Conservation (phyloP, 1,284 basidiomycete genomes). For the Cerrena zonata region DNA sequence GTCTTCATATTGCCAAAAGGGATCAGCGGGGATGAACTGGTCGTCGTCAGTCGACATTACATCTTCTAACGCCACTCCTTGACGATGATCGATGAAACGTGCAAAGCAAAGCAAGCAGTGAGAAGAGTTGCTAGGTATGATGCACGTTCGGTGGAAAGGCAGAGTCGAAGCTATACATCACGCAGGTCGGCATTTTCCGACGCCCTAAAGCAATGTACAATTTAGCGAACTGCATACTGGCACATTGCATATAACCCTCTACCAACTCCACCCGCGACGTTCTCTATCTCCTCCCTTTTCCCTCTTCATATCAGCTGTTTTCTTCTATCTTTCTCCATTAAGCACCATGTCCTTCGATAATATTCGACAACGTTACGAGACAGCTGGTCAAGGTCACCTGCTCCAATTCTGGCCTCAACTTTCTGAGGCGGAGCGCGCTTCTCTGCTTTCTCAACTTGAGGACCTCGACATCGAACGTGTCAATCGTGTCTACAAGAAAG, state of each 20-base stretch:
- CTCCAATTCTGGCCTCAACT: constrained; percentile 83
- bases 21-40: no score
- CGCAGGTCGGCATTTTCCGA: not conserved
- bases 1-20: no score
- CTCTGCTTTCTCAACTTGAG: constrained; percentile 72
- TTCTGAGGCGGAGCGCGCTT: constrained; percentile 55
- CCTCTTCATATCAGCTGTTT: not conserved
- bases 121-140: not conserved
- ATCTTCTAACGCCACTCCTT: no score
- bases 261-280: not conserved
- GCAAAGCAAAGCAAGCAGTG: not conserved
- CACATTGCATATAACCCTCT: not conserved
- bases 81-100: not conserved
- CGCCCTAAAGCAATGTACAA: not conserved
- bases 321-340: not conserved
- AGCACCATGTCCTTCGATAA: constrained; percentile 24
- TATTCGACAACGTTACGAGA: constrained; percentile 59
- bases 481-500: constrained; percentile 81
- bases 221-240: not conserved
- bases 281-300: not conserved
- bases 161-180: not conserved
- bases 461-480: constrained; percentile 85
- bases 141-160: not conserved
- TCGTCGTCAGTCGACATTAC: no score
- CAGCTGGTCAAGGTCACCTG: constrained; percentile 84